These are phyloP conservation scores for Aspergillus luchuensis DNA, from an alignment of 2,329 filamentous ascomycete species.

Conservation along the genomic window DNA sequence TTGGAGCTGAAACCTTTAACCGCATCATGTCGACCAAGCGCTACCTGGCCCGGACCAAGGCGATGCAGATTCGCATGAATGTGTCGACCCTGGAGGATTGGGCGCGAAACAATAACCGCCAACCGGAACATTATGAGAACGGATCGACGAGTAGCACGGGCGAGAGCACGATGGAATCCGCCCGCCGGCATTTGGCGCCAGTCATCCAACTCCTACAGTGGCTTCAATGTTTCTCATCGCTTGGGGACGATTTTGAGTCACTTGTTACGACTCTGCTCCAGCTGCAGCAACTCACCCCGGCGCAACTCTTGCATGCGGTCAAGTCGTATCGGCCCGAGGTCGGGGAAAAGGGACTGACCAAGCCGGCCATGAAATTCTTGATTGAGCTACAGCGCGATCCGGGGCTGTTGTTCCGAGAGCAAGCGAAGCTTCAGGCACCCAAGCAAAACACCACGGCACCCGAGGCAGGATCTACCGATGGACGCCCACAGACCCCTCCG, in stretches of 20 bases:
- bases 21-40: conserved; percentile 95
- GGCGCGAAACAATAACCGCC: conserved; percentile 88
- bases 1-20: conserved; percentile 95
- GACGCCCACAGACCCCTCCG: conserved; percentile 34
- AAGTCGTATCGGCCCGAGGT: conserved; percentile 94
- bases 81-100: conserved; percentile 93
- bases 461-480: conserved; percentile 19
- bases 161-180: conserved; percentile 82
- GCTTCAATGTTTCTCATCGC: conserved; percentile 95
- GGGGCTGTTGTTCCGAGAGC: conserved; percentile 53
- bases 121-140: conserved; percentile 93
- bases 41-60: conserved; percentile 93
- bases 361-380: conserved; percentile 85
- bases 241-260: conserved; percentile 86
- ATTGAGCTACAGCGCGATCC: conserved; percentile 76
- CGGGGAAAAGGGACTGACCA: conserved; percentile 87
- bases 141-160: conserved; percentile 83
- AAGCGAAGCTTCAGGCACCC: conserved; percentile 35
- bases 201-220: conserved; percentile 94
- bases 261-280: conserved; percentile 88
- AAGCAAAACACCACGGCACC: conserved; percentile 24
- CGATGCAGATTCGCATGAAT: conserved; percentile 99
- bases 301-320: conserved; percentile 87
- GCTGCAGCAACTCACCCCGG: conserved; percentile 77
- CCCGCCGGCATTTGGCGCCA: conserved; percentile 81